Percentiles rank a stretch among this genome's conserved stretches.
Conservation (phyloP, 73 alveolate species). For the Paramecium caudatum region DNA sequence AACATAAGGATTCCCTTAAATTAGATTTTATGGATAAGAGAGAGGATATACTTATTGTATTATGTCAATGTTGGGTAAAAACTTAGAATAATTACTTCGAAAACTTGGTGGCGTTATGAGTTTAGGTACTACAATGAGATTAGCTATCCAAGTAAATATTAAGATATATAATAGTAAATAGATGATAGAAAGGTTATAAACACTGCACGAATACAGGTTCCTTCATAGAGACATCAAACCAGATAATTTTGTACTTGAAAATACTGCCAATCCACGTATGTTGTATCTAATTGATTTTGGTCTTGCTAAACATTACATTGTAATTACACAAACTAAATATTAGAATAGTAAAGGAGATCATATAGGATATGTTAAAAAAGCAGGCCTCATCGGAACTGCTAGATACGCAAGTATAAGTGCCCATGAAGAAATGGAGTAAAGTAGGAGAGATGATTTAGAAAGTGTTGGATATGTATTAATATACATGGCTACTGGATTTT, state of each 20-base stretch:
- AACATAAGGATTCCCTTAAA: constrained; percentile 63
- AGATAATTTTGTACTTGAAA: constrained; percentile 70
- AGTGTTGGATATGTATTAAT: constrained; percentile 84
- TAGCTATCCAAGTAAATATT: constrained; percentile 72
- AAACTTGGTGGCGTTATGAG: constrained; percentile 48
- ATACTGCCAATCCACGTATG: constrained; percentile 15
- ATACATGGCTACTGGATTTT: constrained; percentile 82
- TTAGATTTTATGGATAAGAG: constrained; percentile 59
- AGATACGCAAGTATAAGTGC: constrained; percentile 85
- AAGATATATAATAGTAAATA: constrained; percentile 78
- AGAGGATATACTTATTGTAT: constrained; percentile 65
- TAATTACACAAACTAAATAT: constrained; percentile 20
- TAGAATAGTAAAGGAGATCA: constrained; percentile 82
- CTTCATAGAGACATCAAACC: constrained; percentile 77
- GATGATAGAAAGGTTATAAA: constrained; percentile 67
- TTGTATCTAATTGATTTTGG: constrained; percentile 71
- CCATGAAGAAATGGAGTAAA: constrained; percentile 84
- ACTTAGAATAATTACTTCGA: constrained; percentile 31
- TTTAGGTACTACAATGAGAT: constrained; percentile 39
- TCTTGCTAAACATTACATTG: constrained; percentile 71
- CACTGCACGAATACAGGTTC: constrained; percentile 62
- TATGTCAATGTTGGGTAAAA: constrained; percentile 67
- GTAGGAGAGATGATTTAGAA: constrained; percentile 91
- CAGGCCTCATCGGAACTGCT: constrained; percentile 89
- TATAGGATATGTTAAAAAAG: constrained; percentile 80